phyloP scores from a whole-genome alignment of 345 rosid species.

The Raphanus sativus region DNA sequence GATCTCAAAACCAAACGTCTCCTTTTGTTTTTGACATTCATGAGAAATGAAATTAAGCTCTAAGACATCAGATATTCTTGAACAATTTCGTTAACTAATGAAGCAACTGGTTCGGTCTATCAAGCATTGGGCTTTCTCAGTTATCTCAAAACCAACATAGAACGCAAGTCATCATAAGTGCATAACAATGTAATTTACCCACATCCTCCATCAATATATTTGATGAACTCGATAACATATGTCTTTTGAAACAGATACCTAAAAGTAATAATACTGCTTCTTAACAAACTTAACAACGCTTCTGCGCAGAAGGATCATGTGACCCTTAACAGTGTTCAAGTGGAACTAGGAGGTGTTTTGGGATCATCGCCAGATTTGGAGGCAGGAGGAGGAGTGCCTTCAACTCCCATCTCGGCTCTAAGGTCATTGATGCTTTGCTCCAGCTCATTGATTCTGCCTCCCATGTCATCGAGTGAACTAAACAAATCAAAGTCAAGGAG shows the following conservation, averaged over 20 bases:
- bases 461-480: constrained; percentile 35
- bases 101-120: neutral
- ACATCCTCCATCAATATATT: constrained; percentile 30
- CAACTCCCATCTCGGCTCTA: constrained; percentile 61
- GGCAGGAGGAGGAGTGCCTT: constrained; percentile 41
- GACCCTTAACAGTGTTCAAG: constrained; percentile 3
- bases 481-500: neutral
- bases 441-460: constrained; percentile 60
- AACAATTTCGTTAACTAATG: neutral
- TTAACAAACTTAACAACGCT: neutral
- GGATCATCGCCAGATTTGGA: constrained; percentile 28
- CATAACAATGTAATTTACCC: neutral
- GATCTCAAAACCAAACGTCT: neutral
- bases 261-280: neutral
- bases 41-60: neutral
- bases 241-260: constrained; percentile 4
- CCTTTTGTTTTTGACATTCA: neutral
- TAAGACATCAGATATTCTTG: neutral
- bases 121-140: neutral
- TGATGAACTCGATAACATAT: constrained; percentile 25
- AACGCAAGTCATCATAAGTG: neutral
- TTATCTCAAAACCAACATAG: neutral
- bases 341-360: constrained; percentile 47
- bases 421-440: constrained; percentile 71
- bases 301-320: neutral